Evolutionary conservation across 2,329 filamentous ascomycete genomes (phyloP), one percentile per base, ranked within the genome.

Genomic region (Pseudogymnoascus sp.): DNA sequence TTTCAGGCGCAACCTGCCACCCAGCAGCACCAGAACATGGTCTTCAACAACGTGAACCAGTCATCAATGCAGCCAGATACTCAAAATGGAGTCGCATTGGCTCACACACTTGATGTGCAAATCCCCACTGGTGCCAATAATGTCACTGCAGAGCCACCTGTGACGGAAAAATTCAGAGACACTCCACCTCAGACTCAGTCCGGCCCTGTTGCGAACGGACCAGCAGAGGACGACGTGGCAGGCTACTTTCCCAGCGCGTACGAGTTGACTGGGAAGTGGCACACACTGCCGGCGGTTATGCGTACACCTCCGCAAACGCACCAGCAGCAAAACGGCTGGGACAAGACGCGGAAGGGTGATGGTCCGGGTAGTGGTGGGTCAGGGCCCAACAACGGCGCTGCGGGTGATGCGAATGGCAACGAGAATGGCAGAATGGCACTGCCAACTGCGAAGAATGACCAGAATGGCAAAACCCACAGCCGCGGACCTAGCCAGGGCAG

Each of bases 211-310:
- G 28, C 15, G 6, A 25, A 53, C 15, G 47, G 8, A 20, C n/a
- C n/a, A 33, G 33, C 28, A 53, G 47, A 53, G 33, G 47, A 53
- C 3, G 47, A 53, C 9, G 28, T 53, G n/a, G 28, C 47, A 7
- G 47, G 47, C n/a, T 53, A 53, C 28, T 53, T 53, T 6, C 47
- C 47, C 28, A 53, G 47, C 28, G 47, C 47, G 20, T 53, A 53
- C 47, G 47, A 53, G 28, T 28, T 53, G 47, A 53, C 47, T 35
- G 47, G 47, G 28, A 53, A 53, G 15, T 53, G 28, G 47, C 6
- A 53, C 28, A 53, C 47, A 15, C 47, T 53, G n/a, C n/a, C 28
- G 28, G 8, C n/a, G n/a, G 14, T 2, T 2, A 53, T 53, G 47
- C 47, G 47, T 33, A 53, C 47, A 5, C 47, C 47, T 14, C 47